These are phyloP conservation scores for Tarenaya hassleriana DNA, from an alignment of 345 rosid species.

Conservation along the genomic window DNA sequence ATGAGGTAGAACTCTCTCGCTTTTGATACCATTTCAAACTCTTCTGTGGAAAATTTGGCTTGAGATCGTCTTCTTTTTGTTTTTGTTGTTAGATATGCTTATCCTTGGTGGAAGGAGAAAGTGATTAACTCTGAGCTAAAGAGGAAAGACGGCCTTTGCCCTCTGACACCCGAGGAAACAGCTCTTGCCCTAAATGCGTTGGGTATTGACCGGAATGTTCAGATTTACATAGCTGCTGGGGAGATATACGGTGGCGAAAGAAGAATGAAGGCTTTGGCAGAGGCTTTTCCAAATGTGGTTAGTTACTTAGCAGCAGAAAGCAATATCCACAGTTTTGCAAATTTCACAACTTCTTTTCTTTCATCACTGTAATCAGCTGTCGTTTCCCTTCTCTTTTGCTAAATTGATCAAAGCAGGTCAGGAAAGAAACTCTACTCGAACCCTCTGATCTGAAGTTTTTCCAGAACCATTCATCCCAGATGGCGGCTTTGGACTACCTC, in stretches of 20 bases:
- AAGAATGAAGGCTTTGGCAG: constrained; percentile 56
- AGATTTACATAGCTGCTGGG: constrained; percentile 92
- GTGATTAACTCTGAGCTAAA: constrained; percentile 70
- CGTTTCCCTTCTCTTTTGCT: no score
- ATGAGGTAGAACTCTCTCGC: constrained; percentile 48
- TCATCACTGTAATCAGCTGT: constrained; percentile 9
- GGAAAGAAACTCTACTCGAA: constrained; percentile 70
- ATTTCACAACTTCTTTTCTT: neutral
- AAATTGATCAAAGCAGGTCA: constrained; percentile 44
- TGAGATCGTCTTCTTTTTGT: constrained; percentile 8
- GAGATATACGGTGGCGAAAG: constrained; percentile 83
- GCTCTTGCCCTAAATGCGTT: constrained; percentile 65
- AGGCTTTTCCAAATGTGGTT: constrained; percentile 81
- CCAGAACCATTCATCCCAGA: constrained; percentile 77
- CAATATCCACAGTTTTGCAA: neutral
- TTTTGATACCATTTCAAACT: neutral
- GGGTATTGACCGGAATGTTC: constrained; percentile 71
- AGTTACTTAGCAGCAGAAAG: constrained; percentile 19
- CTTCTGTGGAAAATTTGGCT: neutral
- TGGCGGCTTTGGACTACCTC: constrained; percentile 89
- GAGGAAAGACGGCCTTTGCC: constrained; percentile 89
- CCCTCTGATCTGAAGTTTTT: constrained; percentile 58
- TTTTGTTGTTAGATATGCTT: constrained; percentile 52
- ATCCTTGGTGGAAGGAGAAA: constrained; percentile 88
- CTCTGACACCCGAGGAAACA: constrained; percentile 95